Conservation (phyloP, 1,284 basidiomycete genomes). For the Butyriboletus appendiculatus region DNA sequence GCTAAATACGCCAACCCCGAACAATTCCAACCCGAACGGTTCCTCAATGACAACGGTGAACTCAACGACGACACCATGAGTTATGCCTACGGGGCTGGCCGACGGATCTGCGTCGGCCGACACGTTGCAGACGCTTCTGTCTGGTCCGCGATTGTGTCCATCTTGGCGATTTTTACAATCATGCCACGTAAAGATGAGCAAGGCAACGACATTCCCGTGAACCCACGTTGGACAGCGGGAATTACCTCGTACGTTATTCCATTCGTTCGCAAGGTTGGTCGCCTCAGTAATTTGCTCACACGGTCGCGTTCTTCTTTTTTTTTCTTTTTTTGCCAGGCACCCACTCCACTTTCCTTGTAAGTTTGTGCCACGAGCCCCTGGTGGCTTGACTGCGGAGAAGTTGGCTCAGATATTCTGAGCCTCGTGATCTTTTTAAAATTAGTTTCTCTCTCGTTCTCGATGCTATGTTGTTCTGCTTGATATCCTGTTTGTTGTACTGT, state of each 20-base stretch:
- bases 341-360: constrained; percentile 28
- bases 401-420: constrained; percentile 21
- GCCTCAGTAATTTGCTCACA: neutral
- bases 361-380: constrained; percentile 23
- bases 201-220: constrained; percentile 29
- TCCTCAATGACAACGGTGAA: constrained; percentile 19
- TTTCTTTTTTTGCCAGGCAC: constrained; percentile 14
- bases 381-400: constrained; percentile 20
- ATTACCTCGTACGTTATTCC: constrained; percentile 28
- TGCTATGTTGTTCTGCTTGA: neutral
- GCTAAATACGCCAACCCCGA: constrained; percentile 31
- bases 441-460: neutral
- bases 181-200: constrained; percentile 26
- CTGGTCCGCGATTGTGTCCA: constrained; percentile 34
- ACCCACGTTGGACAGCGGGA: constrained; percentile 28
- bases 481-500: neutral
- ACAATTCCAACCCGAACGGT: constrained; percentile 30
- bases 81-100: constrained; percentile 28
- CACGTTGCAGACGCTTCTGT: constrained; percentile 35
- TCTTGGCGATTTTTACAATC: constrained; percentile 34
- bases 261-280: too few relatives aligned
- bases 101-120: constrained; percentile 35
- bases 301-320: neutral
- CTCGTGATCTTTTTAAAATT: neutral
- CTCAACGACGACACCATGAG: constrained; percentile 25